A percentile compares a stretch with the other conserved stretches of the same genome.
phyloP scores from a whole-genome alignment of 768 basidiomycete genomes.

The Phanerochaete sordida region DNA sequence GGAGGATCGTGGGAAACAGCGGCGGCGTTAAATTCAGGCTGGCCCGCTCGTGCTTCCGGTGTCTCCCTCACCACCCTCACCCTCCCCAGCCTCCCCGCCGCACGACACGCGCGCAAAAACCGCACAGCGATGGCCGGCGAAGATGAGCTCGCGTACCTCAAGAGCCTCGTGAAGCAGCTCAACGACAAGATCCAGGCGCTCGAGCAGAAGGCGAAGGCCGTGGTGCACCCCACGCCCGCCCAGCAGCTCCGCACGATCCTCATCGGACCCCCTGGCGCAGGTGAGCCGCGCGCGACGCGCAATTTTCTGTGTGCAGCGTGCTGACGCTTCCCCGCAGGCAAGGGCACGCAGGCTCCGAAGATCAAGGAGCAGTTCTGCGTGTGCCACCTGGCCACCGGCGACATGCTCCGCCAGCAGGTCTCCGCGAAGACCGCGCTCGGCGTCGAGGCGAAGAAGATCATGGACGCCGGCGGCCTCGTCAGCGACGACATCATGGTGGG shows the following conservation, averaged over 20 bases:
- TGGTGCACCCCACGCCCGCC: constrained; percentile 55
- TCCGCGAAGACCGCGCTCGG: constrained; percentile 83
- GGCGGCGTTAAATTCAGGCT: background rate
- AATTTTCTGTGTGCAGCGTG: background rate
- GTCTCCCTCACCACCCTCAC: constrained; percentile 9
- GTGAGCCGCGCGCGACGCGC: constrained; percentile 41
- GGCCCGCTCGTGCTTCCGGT: background rate
- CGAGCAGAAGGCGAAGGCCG: constrained; percentile 64
- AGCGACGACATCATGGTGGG: constrained; percentile 95
- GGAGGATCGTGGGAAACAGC: background rate
- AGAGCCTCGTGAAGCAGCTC: constrained; percentile 85
- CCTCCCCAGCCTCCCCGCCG: background rate
- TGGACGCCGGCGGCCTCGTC: constrained; percentile 95
- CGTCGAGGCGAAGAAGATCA: constrained; percentile 92
- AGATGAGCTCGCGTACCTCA: constrained; percentile 93
- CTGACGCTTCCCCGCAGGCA: constrained; percentile 51
- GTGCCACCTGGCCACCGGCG: constrained; percentile 97
- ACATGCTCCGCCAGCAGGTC: constrained; percentile 97
- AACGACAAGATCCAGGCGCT: constrained; percentile 83
- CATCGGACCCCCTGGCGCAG: constrained; percentile 95
- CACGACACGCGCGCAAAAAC: background rate
- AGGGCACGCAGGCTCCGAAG: constrained; percentile 95
- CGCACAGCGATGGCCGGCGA: constrained; percentile 49
- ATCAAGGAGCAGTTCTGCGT: constrained; percentile 93
- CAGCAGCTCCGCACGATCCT: constrained; percentile 88